These are phyloP conservation scores for Cercospora canescens DNA, from an alignment of 2,329 filamentous ascomycete species.

Conservation along the genomic window DNA sequence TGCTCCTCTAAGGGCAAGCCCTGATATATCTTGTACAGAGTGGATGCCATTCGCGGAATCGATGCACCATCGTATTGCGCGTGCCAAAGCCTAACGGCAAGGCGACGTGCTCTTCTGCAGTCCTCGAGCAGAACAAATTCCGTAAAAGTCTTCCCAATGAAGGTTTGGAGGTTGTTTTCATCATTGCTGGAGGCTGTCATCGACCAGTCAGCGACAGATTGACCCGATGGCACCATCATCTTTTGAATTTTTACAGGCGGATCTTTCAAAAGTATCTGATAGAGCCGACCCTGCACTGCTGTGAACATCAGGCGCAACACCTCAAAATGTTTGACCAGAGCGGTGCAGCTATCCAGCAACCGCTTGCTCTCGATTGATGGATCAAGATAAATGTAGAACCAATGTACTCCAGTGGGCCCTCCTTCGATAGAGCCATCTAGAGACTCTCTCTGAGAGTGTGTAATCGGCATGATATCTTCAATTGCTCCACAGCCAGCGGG, in stretches of 20 bases:
- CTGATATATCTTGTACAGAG: constrained; percentile 50
- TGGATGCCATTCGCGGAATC: constrained; percentile 56
- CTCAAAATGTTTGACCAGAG: background rate
- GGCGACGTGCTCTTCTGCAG: background rate
- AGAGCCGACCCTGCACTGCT: background rate
- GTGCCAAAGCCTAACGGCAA: constrained; percentile 35
- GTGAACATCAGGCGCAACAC: background rate
- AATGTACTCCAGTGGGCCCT: background rate
- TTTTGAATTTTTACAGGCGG: background rate
- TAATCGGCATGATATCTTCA: background rate
- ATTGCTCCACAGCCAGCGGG: background rate
- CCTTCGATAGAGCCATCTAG: background rate
- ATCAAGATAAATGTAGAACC: background rate
- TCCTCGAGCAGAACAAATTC: background rate
- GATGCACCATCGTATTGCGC: constrained; percentile 49
- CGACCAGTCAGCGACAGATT: background rate
- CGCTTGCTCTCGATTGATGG: background rate
- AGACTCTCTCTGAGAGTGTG: background rate
- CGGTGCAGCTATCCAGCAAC: background rate
- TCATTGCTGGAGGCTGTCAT: background rate
- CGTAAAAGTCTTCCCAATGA: background rate
- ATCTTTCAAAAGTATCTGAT: background rate
- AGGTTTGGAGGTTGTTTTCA: background rate
- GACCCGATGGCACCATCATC: background rate
- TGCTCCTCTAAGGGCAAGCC: background rate